Evolutionary conservation across 768 basidiomycete genomes (phyloP), one percentile per base, ranked within the genome.

Genomic region (Mycena albidolilacea): DNA sequence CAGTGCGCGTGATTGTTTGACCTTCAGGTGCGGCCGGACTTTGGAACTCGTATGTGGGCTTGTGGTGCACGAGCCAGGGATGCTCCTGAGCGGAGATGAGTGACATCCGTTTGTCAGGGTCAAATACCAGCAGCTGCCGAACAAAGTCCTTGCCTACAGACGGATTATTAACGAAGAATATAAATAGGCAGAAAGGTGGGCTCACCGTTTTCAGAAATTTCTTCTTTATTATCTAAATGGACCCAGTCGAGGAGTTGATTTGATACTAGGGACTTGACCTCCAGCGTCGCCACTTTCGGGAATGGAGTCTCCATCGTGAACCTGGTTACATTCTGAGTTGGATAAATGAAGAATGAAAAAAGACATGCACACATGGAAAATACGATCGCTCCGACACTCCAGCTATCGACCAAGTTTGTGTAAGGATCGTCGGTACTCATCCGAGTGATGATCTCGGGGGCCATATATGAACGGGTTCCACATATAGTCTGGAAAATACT

Each of bases 381-480:
- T 9, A 92, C 84, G 66, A 92, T 90, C 48, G 89, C 89, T 14
- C 91, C 91, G 9, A 90, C 82, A 30, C 88, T 89, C 90, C 90
- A 93, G 57, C 88, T 89, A 78, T 93, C 91, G 52, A 93, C 91
- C 15, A 85, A 79, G 46, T 85, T 81, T 67, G 87, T 86, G 75
- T 93, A 92, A 2, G 90, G 89, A 7, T 80, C 79, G 12, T 81
- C 77, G n/a, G 77, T 77, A 11, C 69, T 66, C 11, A 23, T 11
- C 23, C 84, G 83, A 38, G 77, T 76, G 61, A 92, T 85, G n/a
- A 93, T 88, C 63, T 92, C 90, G 0, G 89, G 89, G 0, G 89
- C 90, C 10, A 90, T 86, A 75, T 91, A 92, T 54, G 85, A 85
- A 0, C 90, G 90, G 0, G 91, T 93, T 0, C 91, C 91, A 66